Evolutionary conservation across 2,329 filamentous ascomycete genomes (phyloP), one percentile per base, ranked within the genome.

Genomic region (Mycocentrospora acerina): DNA sequence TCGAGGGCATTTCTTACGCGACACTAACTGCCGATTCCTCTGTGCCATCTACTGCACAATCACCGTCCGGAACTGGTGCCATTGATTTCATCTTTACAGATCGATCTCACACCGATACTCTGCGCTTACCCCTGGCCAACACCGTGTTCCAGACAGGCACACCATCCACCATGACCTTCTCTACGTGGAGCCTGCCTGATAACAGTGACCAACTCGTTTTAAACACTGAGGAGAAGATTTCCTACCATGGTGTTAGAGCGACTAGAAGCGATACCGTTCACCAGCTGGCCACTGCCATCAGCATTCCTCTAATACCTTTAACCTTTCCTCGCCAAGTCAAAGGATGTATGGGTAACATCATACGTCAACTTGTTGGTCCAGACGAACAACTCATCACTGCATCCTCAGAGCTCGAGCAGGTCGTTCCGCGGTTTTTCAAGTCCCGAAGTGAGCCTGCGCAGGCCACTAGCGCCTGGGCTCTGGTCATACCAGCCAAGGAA

Each of bases 291-390:
- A 42, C 54, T 8, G 31, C 44, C 5, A 64, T 67, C 3, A 53
- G 64, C n/a, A 47, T 74, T 9, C 73, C 84, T 0, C 66, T 90
- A 3, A 64, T 82, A 9, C 80, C 85, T 1, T 62, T 90, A 24
- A 88, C 85, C 0, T 62, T 69, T 5, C 76, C 83, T 12, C 78
- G 85, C 13, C 71, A 68, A 31, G 81, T 93, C 24, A 69, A 76
- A 1, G 77, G 79, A 25, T 81, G 82, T 24, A 80, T 90, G 55
- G 88, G 88, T 3, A 94, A 94, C 64, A 91, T 94, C 38, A 72
- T 93, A 15, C 80, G 84, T 22, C 77, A 79, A 28, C 60, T 90
- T 8, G 71, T 79, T 12, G 68, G 77, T 13, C 52, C 51, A 10
- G 51, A 61, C 16, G 73, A 71, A 4, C 61, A 68, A 22, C 55